Conservation (phyloP, 129 eudicot genomes). For the Helianthus annuus region DNA sequence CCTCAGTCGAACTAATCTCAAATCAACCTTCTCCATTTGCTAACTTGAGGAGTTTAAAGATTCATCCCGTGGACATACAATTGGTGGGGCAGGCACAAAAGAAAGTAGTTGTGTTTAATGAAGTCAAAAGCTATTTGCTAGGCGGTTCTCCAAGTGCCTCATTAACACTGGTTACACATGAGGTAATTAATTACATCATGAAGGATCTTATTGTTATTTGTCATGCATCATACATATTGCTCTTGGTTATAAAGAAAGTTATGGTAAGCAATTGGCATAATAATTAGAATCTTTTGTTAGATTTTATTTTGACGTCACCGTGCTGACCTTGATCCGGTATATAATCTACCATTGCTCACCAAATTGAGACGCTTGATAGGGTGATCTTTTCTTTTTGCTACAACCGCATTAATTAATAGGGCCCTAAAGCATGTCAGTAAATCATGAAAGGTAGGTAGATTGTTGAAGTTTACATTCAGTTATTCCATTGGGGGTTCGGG, state of each 20-base stretch:
- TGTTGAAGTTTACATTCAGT: slow-evolving; percentile 7
- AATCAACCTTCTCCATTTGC: slow-evolving; percentile 8
- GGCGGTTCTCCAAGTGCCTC: slow-evolving; percentile 17
- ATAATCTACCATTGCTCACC: neutral
- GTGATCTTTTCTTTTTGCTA: neutral
- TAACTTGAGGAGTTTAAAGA: slow-evolving; percentile 21
- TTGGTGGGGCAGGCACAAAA: neutral
- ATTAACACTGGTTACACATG: slow-evolving; percentile 16
- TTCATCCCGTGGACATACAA: neutral
- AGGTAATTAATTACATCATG: slow-evolving; percentile 9
- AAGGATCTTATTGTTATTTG: neutral
- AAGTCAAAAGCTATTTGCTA: slow-evolving; percentile 16
- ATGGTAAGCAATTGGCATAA: neutral
- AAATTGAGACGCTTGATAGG: neutral
- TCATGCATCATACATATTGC: neutral
- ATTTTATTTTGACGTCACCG: neutral
- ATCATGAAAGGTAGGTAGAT: neutral
- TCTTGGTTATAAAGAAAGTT: neutral
- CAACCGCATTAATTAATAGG: neutral
- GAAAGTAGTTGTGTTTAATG: neutral
- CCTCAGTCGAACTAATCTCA: neutral
- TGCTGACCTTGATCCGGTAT: neutral
- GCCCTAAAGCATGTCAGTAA: neutral
- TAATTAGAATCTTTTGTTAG: neutral
- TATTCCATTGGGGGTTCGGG: too few species aligned